phyloP scores from a whole-genome alignment of 306 rosid genomes.

The Lablab purpureus region DNA sequence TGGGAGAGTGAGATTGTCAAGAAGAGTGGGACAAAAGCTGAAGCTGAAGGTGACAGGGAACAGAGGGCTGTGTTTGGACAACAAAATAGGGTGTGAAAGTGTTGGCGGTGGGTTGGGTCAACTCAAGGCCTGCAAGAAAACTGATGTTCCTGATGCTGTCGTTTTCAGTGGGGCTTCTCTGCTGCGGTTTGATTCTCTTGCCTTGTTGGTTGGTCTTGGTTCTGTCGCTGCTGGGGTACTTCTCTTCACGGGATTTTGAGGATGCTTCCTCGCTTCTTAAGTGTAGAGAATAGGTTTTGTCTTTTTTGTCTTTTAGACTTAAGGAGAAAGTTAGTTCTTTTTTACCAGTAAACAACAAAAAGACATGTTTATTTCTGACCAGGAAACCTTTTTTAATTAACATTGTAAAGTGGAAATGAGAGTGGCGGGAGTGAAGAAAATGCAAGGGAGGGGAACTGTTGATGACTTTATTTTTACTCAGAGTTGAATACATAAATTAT shows the following conservation, averaged over 20 bases:
- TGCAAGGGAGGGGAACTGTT: conserved; percentile 16
- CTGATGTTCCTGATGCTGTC: conserved; percentile 51
- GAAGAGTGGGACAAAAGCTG: conserved; percentile 51
- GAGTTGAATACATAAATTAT: conserved; percentile 21
- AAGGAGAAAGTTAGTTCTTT: neutral
- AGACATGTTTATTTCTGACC: conserved; percentile 30
- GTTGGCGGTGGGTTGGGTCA: conserved; percentile 23
- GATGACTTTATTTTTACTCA: conserved; percentile 30
- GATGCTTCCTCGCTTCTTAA: neutral
- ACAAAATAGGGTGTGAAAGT: conserved; percentile 8
- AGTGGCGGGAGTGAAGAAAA: neutral
- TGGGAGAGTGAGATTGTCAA: conserved; percentile 63
- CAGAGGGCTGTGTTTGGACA: conserved; percentile 65
- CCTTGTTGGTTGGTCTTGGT: neutral
- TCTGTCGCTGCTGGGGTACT: conserved; percentile 25
- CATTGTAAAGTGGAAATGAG: conserved; percentile 32
- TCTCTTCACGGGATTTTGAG: conserved; percentile 44
- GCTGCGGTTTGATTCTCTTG: conserved; percentile 49
- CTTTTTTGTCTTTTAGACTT: neutral
- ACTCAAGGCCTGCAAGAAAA: conserved; percentile 56
- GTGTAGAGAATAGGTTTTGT: conserved; percentile 5
- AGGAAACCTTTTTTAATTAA: conserved; percentile 24
- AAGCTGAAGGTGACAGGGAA: conserved; percentile 75
- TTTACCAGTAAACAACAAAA: conserved; percentile 1
- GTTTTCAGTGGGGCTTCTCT: conserved; percentile 52